Conservation (phyloP, 257 asterid species). For the Gentiana straminea region DNA sequence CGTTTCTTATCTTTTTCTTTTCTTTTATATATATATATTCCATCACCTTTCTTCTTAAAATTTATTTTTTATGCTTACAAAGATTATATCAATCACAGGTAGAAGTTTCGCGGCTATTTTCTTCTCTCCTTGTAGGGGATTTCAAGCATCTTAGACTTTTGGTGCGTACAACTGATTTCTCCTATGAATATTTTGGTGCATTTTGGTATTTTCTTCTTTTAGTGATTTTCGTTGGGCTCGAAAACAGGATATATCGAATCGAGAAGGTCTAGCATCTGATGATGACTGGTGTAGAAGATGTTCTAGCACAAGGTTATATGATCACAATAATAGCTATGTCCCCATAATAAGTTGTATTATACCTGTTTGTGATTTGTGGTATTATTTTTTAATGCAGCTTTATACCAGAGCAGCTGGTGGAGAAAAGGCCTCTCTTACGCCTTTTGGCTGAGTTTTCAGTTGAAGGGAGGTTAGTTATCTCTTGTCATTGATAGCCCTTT, state of each 20-base stretch:
- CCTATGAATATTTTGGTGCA: neutral
- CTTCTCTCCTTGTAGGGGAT: conserved; percentile 55
- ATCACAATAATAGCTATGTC: conserved; percentile 3
- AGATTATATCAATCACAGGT: conserved; percentile 33
- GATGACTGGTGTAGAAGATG: conserved; percentile 52
- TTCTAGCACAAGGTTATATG: conserved; percentile 40
- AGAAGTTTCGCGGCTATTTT: conserved; percentile 66
- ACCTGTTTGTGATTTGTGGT: conserved; percentile 1
- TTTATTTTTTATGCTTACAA: neutral
- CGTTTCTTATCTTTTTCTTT: conserved; percentile 1
- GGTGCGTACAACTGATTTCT: conserved; percentile 34
- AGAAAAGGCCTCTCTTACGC: conserved; percentile 46
- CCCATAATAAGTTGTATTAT: neutral
- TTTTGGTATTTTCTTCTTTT: conserved; percentile 9
- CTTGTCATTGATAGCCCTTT: too few relatives aligned
- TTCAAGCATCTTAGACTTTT: conserved; percentile 58
- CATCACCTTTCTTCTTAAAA: neutral
- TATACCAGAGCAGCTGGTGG: conserved; percentile 38
- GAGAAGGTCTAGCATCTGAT: conserved; percentile 70
- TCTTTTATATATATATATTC: neutral
- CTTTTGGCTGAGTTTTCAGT: conserved; percentile 66
- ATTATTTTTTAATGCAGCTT: conserved; percentile 33
- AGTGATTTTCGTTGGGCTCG: too few relatives aligned
- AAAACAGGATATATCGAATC: conserved; percentile 64
- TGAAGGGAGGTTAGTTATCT: conserved; percentile 40